Evolutionary conservation across 192 early-diverging fungal genomes (phyloP), one percentile per base, ranked within the genome.

Genomic region (Coemansia sp.): DNA sequence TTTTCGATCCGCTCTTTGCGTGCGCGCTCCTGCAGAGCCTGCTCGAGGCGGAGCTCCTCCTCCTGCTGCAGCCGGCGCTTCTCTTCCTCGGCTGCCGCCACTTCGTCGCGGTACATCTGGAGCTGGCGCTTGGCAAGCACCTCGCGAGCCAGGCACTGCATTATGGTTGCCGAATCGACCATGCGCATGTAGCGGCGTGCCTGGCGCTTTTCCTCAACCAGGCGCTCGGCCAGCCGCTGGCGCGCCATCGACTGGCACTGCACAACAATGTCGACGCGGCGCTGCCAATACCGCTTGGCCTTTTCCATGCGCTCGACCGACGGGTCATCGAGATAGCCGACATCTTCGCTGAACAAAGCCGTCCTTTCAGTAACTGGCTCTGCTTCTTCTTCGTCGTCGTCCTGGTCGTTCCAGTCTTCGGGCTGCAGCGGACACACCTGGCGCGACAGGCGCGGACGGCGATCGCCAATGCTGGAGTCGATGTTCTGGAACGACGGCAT

Each of bases 401-500:
- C 61, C 42, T 64, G 33, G n/a, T 70, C 60, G 22, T 64, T 45
- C 61, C 71, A 20, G 38, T 76, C 64, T 37, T 78, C 20, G 28
- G 65, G 68, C 59, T 61, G 58, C 53, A 78, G 66, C 64, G 74
- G 74, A 64, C 70, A 59, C 64, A 73, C 71, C 62, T 84, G 65
- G 62, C 64, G 63, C 60, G 70, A 72, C 66, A 65, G 41, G n/a
- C 66, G 65, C 23, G 72, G 79, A 4, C 67, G 63, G 25, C 75
- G 57, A 38, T 33, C 58, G 56, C 74, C 75, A 31, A 82, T 81
- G 47, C 68, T 68, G 14, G 75, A 79, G 42, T 91, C 87, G 45
- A 99, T 86, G 62, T 87, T 89, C 33, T 89, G 84, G 73, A 99
- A 99, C 48, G 90, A 87, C 27, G 95, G 97, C 87, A 98, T 92